Evolutionary conservation across 139 green algal species (phyloP), one percentile per base, ranked within the genome.

Genomic region (Mychonastes homosphaera): DNA sequence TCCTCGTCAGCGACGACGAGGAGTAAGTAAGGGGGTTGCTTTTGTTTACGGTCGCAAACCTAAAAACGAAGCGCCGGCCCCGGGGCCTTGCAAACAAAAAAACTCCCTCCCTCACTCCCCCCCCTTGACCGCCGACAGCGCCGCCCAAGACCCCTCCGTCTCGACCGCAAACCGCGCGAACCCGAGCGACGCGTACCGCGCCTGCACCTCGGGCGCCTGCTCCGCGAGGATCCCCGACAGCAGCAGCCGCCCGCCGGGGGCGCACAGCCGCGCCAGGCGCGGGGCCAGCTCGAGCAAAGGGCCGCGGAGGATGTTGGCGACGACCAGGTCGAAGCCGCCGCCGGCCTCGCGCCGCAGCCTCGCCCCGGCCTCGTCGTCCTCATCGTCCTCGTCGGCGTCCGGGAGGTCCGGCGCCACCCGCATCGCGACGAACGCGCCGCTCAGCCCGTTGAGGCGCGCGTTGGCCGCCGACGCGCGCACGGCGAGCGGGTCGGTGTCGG

Each of bases 281-380:
- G 63, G 63, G 24, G 57, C 56, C 41, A 92, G 66, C n/a, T 74
- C 77, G 38, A 89, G 24, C 15, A 92, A 59, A 3, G 86, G 86
- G 0, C 83, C 83, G 34, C 72, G 36, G 50, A 95, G 70, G 4
- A 95, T 94, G 80, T 95, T 95, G 36, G 88, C 84, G 12, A 84
- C 69, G 9, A 83, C 69, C 12, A 85, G 34, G 50, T 89, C 81
- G 58, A 84, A 87, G 16, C 32, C 19, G 6, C 7, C 27, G 3
- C 18, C 39, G 39, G 39, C 21, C 9, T 15, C 19, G 27, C 18
- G 6, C 8, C 18, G 6, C 54, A 38, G 54, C 54, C 43, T 39
- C 13, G 2, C 4, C 9, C n/a, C 27, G 32, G 2, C 43, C 4
- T 30, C 18, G 3, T 32, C 32, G 6, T 56, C 47, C 35, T 56